phyloP scores from a whole-genome alignment of 139 green algal species.

The Ettlia oleoabundans region DNA sequence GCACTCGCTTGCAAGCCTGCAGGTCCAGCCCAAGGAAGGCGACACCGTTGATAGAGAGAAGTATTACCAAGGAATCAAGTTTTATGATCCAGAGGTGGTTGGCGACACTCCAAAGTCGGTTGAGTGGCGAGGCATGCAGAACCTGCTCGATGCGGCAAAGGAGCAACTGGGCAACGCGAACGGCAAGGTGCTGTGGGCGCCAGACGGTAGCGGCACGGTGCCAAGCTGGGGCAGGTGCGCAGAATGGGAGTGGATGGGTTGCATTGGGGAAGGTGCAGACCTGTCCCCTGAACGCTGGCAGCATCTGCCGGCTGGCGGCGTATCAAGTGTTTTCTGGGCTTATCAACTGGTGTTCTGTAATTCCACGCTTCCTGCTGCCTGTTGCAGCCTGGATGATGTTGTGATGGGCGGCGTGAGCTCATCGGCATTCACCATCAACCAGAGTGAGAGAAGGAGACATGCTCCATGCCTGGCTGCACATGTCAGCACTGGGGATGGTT shows the following conservation, averaged over 20 bases:
- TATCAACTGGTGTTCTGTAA: neutral
- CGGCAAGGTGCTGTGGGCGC: constrained; percentile 42
- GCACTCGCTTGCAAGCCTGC: too few relatives aligned
- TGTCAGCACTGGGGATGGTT: too few relatives aligned
- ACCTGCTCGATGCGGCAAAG: constrained; percentile 53
- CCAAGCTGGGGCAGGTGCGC: constrained; percentile 64
- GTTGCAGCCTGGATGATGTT: constrained; percentile 87
- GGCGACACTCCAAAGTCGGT: constrained; percentile 79
- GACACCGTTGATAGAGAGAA: constrained; percentile 82
- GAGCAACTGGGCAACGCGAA: constrained; percentile 33
- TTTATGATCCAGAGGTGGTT: constrained; percentile 84
- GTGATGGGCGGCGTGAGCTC: constrained; percentile 92
- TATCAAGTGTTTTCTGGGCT: too few relatives aligned
- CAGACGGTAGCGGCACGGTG: constrained; percentile 23
- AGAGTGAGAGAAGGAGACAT: constrained; percentile 8
- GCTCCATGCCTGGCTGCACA: neutral
- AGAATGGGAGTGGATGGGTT: neutral
- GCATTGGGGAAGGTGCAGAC: too few relatives aligned
- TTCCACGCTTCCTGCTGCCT: neutral
- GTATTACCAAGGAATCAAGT: constrained; percentile 93
- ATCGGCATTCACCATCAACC: constrained; percentile 51
- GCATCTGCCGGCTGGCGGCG: too few relatives aligned
- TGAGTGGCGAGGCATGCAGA: constrained; percentile 58
- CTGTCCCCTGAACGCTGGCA: too few relatives aligned
- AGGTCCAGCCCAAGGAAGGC: constrained; percentile 89